Evolutionary conservation across 352 stramenopile species (phyloP).

Genomic region (Phytophthora cajani): DNA sequence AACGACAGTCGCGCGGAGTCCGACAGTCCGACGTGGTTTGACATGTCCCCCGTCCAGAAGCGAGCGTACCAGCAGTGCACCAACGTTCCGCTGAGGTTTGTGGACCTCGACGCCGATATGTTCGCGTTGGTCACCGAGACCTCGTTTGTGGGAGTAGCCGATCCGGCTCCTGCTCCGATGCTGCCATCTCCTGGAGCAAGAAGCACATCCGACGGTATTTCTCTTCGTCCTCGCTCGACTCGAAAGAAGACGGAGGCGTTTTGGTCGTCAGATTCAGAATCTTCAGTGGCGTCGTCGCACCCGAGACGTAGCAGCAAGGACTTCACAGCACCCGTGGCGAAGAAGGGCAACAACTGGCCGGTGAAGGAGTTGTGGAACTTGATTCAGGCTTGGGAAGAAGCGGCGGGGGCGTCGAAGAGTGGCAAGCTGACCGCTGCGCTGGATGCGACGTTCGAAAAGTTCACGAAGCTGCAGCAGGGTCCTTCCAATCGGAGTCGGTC

Average conservation of each 20-base stretch:
- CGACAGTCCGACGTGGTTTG: constrained; percentile 40
- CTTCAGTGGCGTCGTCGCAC: constrained; percentile 17
- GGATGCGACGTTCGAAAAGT: constrained; percentile 32
- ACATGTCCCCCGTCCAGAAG: constrained; percentile 40
- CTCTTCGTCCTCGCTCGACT: constrained; percentile 33
- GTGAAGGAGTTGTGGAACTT: constrained; percentile 37
- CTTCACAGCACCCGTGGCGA: constrained; percentile 2
- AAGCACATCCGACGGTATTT: constrained; percentile 26
- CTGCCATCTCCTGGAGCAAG: constrained; percentile 26
- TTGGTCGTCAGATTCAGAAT: constrained; percentile 47
- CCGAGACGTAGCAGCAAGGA: constrained; percentile 14
- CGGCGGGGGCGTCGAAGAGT: constrained; percentile 12
- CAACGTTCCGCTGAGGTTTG: constrained; percentile 48
- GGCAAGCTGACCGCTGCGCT: constrained; percentile 30
- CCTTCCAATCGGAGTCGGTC: constrained; percentile 25
- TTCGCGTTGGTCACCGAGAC: constrained; percentile 47
- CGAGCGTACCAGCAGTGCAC: constrained; percentile 51
- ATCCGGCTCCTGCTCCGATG: constrained; percentile 1
- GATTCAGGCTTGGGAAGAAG: constrained; percentile 43
- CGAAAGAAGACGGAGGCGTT: constrained; percentile 38
- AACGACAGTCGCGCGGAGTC: constrained; percentile 40
- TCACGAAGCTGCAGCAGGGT: constrained; percentile 36
- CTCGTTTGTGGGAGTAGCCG: constrained; percentile 34
- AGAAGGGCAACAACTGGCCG: constrained; percentile 46
- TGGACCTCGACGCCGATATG: constrained; percentile 46